A percentile compares a stretch with the other conserved stretches of the same genome.
Conservation (phyloP, 1,139 yeast genomes). For the Magnusiomyces suaveolens region DNA sequence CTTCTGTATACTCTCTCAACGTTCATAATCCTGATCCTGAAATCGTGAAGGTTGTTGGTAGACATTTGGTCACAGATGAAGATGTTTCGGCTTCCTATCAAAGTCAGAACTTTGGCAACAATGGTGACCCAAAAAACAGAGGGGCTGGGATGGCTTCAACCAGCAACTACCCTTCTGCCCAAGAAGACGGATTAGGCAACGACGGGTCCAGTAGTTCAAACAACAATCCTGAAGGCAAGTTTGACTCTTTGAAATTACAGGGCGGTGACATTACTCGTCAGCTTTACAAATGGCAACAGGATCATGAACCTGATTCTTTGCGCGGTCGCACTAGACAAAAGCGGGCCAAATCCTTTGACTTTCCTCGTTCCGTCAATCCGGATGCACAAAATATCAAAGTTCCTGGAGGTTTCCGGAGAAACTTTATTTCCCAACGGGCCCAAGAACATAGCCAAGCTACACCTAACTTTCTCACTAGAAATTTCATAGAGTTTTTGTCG, state of each 20-base stretch:
- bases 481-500: constrained; percentile 79
- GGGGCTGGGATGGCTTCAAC: not conserved
- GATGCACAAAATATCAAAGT: constrained; percentile 51
- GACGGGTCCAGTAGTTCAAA: too few relatives aligned
- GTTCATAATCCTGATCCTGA: constrained; percentile 44
- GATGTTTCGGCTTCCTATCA: constrained; percentile 5
- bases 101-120: not conserved
- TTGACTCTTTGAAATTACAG: constrained; percentile 53
- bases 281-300: constrained; percentile 61
- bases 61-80: constrained; percentile 41
- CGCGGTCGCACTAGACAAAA: constrained; percentile 23
- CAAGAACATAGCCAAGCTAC: constrained; percentile 21
- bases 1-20: constrained; percentile 13
- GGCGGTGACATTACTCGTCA: constrained; percentile 87
- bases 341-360: constrained; percentile 37
- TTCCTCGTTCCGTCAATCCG: constrained; percentile 25
- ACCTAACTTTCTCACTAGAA: constrained; percentile 68
- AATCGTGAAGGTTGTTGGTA: constrained; percentile 46
- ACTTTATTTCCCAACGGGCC: constrained; percentile 44
- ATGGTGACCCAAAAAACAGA: not conserved
- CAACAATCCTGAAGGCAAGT: constrained; percentile 27
- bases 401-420: constrained; percentile 92
- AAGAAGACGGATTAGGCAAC: too few relatives aligned
- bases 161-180: too few relatives aligned
- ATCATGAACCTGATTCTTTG: constrained; percentile 34